Evolutionary conservation across 2,329 filamentous ascomycete species (phyloP).

Genomic region (Neurospora sp.): DNA sequence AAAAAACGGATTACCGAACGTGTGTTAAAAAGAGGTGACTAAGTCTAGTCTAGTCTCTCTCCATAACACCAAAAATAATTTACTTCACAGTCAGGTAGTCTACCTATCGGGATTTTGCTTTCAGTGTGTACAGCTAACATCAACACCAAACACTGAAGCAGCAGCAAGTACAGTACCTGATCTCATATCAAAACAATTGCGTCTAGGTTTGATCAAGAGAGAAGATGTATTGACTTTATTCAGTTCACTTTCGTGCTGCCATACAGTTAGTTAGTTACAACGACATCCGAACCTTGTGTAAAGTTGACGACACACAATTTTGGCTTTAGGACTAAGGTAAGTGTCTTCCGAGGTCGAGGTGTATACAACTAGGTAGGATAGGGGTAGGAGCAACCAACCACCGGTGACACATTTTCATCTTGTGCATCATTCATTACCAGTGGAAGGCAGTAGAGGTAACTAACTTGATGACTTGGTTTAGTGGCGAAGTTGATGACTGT

Average conservation of each 20-base stretch:
- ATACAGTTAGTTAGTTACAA: background rate
- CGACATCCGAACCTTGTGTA: background rate
- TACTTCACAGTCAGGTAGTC: background rate
- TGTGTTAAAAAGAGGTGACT: too few relatives aligned
- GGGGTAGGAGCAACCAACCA: background rate
- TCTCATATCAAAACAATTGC: fast-evolving
- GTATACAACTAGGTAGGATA: too few relatives aligned
- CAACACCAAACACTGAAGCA: background rate
- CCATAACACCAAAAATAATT: background rate
- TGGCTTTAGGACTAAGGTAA: too few relatives aligned
- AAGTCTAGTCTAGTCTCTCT: background rate
- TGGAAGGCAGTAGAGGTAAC: background rate
- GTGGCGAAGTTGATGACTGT: background rate
- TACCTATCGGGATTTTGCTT: background rate
- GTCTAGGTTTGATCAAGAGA: background rate
- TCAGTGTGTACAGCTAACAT: background rate
- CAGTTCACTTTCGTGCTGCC: background rate
- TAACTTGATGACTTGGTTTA: background rate
- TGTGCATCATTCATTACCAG: background rate
- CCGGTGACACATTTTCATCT: background rate
- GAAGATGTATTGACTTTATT: background rate
- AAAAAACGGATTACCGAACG: too few relatives aligned
- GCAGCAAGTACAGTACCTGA: background rate
- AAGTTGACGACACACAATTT: too few relatives aligned
- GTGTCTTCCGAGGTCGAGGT: too few relatives aligned